Evolutionary conservation across 2,329 filamentous ascomycete genomes (phyloP), one percentile per base, ranked within the genome.

Genomic region (Alternaria triticimaculans): DNA sequence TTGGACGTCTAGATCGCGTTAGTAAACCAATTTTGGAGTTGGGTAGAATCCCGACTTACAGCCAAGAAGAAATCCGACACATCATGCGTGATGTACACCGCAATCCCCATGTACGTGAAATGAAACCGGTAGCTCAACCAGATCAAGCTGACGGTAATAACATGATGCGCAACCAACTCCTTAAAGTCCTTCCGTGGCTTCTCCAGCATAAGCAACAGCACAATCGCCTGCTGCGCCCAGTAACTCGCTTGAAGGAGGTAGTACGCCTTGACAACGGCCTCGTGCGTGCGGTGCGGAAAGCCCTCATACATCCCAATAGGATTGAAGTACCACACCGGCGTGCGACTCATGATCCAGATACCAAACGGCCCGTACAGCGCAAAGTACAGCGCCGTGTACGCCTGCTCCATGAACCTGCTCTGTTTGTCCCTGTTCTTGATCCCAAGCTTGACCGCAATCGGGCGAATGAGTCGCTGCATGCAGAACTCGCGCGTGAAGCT

Each of bases 311-410:
- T 97, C 80, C 89, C 93, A 26, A 84, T 85, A 2, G 92, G 96
- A 83, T 96, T 94, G 86, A 97, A 97, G 81, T 97, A 97, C 95
- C 94, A 97, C 45, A 97, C 89, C 8, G 94, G 90, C n/a, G 93
- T 95, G 66, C 88, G 87, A 76, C 87, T 91, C 94, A 98, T 97
- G 78, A 97, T 92, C 78, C 91, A 97, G 74, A 97, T 80, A 58
- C 94, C 94, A 59, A 90, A 90, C 2, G 94, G 94, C 2, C 93
- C 93, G 61, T 96, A 89, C 62, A 96, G 79, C 48, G 82, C 88
- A 80, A 97, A 97, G 86, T 98, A 97, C 58, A 97, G 84, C 25
- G 94, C 94, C 2, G 94, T 97, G 82, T 98, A 98, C 76, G 91
- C 89, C 82, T 98, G 94, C 81, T 98, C 94, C 92, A 97, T 96